Conservation (phyloP, 2,329 filamentous ascomycete species). For the Aspergillus hortae region DNA sequence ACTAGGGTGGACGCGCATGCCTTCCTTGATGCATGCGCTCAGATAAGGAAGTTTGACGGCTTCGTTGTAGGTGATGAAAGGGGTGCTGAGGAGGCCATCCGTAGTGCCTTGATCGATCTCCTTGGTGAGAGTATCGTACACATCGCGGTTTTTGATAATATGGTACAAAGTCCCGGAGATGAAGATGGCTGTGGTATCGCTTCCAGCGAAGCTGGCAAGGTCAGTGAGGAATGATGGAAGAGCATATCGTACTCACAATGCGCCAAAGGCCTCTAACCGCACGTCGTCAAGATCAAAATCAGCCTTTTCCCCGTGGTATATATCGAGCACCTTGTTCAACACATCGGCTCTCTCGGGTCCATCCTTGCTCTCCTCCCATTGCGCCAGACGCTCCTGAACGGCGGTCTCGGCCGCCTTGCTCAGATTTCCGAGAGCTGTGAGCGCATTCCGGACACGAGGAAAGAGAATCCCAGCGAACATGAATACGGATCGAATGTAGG, state of each 20-base stretch:
- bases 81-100: not conserved
- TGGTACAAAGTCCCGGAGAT: slow-evolving; percentile 36
- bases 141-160: slow-evolving; percentile 26
- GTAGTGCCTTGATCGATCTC: slow-evolving; percentile 7
- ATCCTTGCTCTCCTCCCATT: slow-evolving; percentile 4
- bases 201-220: slow-evolving; percentile 27
- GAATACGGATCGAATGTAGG: slow-evolving; percentile 25
- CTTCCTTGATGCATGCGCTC: slow-evolving; percentile 50
- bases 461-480: slow-evolving; percentile 23
- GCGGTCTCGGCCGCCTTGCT: slow-evolving; percentile 22
- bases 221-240: not conserved
- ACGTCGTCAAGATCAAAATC: slow-evolving; percentile 29
- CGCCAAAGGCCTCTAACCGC: slow-evolving; percentile 24
- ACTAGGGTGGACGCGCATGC: slow-evolving; percentile 41
- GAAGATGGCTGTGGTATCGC: slow-evolving; percentile 34
- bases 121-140: slow-evolving; percentile 12
- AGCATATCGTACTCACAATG: slow-evolving; percentile 28
- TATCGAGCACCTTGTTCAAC: slow-evolving; percentile 26
- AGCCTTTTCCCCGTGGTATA: slow-evolving; percentile 25
- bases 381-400: slow-evolving; percentile 19
- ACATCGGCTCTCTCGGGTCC: slow-evolving; percentile 24
- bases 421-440: slow-evolving; percentile 25
- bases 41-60: slow-evolving; percentile 43
- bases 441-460: slow-evolving; percentile 19
- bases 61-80: slow-evolving; percentile 20